These are phyloP conservation scores for Umbelopsis isabellina DNA, from an alignment of 192 early-diverging fungal species.

Conservation along the genomic window DNA sequence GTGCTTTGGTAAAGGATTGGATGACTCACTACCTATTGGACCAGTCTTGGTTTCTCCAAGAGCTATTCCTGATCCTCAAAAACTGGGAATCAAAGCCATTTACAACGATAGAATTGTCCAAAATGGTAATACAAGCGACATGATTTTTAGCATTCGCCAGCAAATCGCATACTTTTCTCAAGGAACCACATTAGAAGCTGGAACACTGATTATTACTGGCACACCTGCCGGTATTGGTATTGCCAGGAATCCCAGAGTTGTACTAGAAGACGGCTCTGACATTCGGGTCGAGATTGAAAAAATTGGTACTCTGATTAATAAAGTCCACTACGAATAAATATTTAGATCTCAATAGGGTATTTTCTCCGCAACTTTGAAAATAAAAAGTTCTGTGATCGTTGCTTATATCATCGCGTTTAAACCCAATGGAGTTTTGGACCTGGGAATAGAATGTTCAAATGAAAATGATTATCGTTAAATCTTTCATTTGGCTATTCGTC, in stretches of 20 bases:
- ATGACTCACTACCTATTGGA: conserved; percentile 60
- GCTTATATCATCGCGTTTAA: no score
- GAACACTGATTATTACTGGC: conserved; percentile 35
- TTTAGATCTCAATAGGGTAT: no score
- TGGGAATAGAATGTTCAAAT: no score
- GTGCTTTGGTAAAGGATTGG: conserved; percentile 66
- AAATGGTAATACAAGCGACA: conserved; percentile 52
- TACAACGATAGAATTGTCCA: conserved; percentile 49
- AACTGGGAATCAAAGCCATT: conserved; percentile 43
- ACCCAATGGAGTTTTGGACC: no score
- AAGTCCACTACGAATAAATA: conserved; percentile 45
- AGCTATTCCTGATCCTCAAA: conserved; percentile 51
- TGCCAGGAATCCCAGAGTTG: conserved; percentile 48
- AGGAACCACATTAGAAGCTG: conserved; percentile 60
- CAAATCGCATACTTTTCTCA: conserved; percentile 56
- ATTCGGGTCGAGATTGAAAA: conserved; percentile 54
- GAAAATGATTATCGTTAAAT: no score
- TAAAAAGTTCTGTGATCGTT: no score
- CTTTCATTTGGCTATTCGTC: no score
- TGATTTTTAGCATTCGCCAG: conserved; percentile 56
- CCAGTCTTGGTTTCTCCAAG: conserved; percentile 53
- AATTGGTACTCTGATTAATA: conserved; percentile 53
- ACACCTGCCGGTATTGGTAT: conserved; percentile 52
- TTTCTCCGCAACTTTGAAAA: no score
- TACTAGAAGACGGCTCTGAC: conserved; percentile 50